Percentiles rank a stretch among this genome's conserved stretches.
Conservation (phyloP, 78 protist genomes). For the Dictyostelium brefeldianum region DNA sequence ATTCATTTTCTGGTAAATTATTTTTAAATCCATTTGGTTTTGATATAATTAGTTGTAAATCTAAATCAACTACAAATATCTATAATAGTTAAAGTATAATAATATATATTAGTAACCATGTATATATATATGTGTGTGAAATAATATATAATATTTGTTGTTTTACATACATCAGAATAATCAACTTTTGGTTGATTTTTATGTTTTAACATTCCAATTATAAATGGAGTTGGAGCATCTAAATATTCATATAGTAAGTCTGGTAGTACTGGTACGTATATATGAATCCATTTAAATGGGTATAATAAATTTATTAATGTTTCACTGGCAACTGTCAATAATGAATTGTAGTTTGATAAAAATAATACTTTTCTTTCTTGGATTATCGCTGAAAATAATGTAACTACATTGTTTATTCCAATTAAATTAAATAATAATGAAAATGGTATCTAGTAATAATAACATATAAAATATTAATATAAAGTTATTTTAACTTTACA, state of each 20-base stretch:
- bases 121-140: too few relatives aligned
- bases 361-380: conserved; percentile 64
- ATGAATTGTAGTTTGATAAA: conserved; percentile 37
- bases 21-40: background rate
- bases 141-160: too few relatives aligned
- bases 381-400: conserved; percentile 20
- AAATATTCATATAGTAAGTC: conserved; percentile 60
- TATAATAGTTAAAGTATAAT: background rate
- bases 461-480: background rate
- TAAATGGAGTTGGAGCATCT: conserved; percentile 88
- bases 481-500: background rate
- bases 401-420: conserved; percentile 44
- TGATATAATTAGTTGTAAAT: conserved; percentile 24
- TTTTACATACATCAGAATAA: conserved; percentile 23
- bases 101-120: background rate
- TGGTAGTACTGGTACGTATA: conserved; percentile 82
- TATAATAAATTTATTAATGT: conserved; percentile 45
- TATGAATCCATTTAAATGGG: conserved; percentile 88
- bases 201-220: conserved; percentile 69
- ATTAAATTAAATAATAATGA: conserved; percentile 41
- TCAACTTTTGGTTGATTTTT: conserved; percentile 22
- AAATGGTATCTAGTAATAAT: conserved; percentile 44
- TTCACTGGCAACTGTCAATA: conserved; percentile 76
- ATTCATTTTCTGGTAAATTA: conserved; percentile 40
- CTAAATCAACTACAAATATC: conserved; percentile 82